phyloP scores from a whole-genome alignment of 106 monocot species.

The Apostasia ramifera region DNA sequence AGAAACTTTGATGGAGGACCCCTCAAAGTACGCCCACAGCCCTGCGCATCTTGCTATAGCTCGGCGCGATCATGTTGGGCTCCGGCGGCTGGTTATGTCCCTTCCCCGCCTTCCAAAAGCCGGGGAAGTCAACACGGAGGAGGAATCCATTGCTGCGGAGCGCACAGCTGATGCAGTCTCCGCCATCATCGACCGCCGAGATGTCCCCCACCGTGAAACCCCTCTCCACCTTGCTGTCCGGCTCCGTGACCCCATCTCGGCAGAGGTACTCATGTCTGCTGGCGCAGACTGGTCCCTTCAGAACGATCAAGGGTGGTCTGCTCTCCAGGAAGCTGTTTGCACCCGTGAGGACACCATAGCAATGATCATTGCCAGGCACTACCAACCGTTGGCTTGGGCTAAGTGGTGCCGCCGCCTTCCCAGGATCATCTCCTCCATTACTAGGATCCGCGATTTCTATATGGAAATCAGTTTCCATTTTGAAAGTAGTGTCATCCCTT shows the following conservation, averaged over 20 bases:
- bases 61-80: slow-evolving; percentile 65
- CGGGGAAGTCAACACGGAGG: slow-evolving; percentile 75
- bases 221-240: slow-evolving; percentile 98
- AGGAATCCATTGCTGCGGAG: slow-evolving; percentile 65
- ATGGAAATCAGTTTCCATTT: slow-evolving; percentile 99
- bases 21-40: slow-evolving; percentile 78
- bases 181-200: slow-evolving; percentile 71
- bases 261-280: slow-evolving; percentile 92
- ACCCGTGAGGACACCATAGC: slow-evolving; percentile 75
- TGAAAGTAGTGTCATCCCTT: slow-evolving; percentile 96
- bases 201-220: slow-evolving; percentile 86
- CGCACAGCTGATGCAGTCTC: slow-evolving; percentile 65
- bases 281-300: slow-evolving; percentile 97
- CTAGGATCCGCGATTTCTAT: slow-evolving; percentile 83
- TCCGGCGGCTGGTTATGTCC: slow-evolving; percentile 46
- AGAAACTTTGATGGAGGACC: slow-evolving; percentile 46
- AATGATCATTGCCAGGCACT: slow-evolving; percentile 83
- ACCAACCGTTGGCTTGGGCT: slow-evolving; percentile 96
- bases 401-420: slow-evolving; percentile 98
- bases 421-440: slow-evolving; percentile 64
- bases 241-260: slow-evolving; percentile 66
- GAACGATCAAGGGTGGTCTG: slow-evolving; percentile 95
- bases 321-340: slow-evolving; percentile 92
- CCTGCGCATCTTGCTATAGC: slow-evolving; percentile 73
- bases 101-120: slow-evolving; percentile 82